phyloP scores from a whole-genome alignment of 352 stramenopile genomes.

The Phytophthora pinifolia region DNA sequence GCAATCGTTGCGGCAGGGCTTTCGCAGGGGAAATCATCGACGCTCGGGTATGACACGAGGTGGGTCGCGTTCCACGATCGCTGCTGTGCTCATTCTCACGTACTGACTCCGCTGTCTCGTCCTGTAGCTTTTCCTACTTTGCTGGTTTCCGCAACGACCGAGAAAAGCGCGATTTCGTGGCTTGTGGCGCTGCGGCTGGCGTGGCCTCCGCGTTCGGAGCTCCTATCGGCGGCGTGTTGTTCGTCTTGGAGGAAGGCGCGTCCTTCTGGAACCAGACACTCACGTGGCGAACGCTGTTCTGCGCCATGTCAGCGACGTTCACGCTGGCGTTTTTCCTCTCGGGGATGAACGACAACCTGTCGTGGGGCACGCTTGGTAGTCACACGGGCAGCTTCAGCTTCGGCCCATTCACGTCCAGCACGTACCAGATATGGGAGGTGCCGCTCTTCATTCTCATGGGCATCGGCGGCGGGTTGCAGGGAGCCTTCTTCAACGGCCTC shows the following conservation, averaged over 20 bases:
- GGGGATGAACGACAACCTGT: conserved; percentile 73
- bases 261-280: conserved; percentile 89
- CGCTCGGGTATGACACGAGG: conserved; percentile 73
- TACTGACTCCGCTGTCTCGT: conserved; percentile 1
- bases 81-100: neutral
- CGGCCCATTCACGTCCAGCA: conserved; percentile 63
- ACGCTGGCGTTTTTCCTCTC: conserved; percentile 78
- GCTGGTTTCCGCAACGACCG: conserved; percentile 87
- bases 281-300: conserved; percentile 86
- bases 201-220: conserved; percentile 91
- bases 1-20: conserved; percentile 74
- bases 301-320: conserved; percentile 88
- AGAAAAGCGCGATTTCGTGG: conserved; percentile 89
- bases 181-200: conserved; percentile 83
- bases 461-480: conserved; percentile 79
- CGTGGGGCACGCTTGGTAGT: conserved; percentile 71
- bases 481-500: conserved; percentile 79
- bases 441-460: conserved; percentile 89
- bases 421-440: conserved; percentile 87
- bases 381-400: conserved; percentile 78
- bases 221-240: conserved; percentile 88
- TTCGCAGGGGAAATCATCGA: conserved; percentile 78
- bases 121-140: conserved; percentile 79
- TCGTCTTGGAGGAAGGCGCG: conserved; percentile 81
- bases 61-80: conserved; percentile 4